A percentile compares a stretch with the other conserved stretches of the same genome.
Evolutionary conservation across 1,284 basidiomycete genomes (phyloP).

Genomic region (Ganoderma meredithae): DNA sequence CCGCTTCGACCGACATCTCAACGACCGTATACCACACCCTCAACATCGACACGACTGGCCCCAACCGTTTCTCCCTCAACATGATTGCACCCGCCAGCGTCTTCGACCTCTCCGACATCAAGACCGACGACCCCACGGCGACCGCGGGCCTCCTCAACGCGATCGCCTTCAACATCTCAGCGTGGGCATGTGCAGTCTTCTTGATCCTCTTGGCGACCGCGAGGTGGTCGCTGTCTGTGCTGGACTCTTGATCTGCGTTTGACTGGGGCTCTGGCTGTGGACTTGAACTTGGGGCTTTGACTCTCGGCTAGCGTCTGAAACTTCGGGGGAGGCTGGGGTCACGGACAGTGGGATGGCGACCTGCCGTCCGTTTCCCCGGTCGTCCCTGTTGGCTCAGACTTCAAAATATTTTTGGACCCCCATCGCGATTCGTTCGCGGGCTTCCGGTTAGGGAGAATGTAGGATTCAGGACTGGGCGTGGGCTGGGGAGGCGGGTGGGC

Average conservation of each 20-base stretch:
- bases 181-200: neutral
- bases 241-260: neutral
- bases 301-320: neutral
- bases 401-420: too few relatives aligned
- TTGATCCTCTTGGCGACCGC: neutral
- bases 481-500: neutral
- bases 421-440: too few relatives aligned
- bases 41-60: neutral
- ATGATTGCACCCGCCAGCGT: neutral
- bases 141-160: neutral
- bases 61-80: too few relatives aligned
- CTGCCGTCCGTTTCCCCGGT: neutral
- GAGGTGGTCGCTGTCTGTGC: neutral
- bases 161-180: conserved; percentile 3
- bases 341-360: conserved; percentile 2
- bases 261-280: neutral
- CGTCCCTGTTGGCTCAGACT: neutral
- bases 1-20: neutral
- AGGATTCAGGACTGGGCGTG: neutral
- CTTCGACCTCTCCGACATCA: neutral
- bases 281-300: neutral
- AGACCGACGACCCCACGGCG: neutral
- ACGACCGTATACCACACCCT: neutral
- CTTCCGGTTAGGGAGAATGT: too few relatives aligned
- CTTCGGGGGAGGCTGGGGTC: neutral